Evolutionary conservation across 352 stramenopile species (phyloP).

Genomic region (Globisporangium splendens): DNA sequence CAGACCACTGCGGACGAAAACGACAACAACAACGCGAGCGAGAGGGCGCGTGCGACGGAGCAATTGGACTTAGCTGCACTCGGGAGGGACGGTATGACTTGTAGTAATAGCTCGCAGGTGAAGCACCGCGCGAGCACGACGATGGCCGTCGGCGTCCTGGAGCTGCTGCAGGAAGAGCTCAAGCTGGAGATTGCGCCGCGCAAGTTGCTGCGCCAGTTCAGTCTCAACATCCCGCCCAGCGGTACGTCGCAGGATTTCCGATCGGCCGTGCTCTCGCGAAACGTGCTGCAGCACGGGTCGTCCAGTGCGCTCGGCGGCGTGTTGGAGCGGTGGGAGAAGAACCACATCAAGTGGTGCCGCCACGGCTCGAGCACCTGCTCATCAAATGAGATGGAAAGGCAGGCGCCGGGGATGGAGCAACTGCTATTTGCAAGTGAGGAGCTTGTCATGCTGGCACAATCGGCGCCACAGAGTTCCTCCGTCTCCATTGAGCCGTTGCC

Average conservation of each 20-base stretch:
- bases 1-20: constrained; percentile 7
- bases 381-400: neutral
- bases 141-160: constrained; percentile 18
- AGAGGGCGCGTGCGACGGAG: constrained; percentile 5
- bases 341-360: constrained; percentile 50
- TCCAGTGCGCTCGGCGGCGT: constrained; percentile 39
- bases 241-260: constrained; percentile 14
- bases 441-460: too few relatives aligned
- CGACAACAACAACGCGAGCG: neutral
- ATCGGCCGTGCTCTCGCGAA: constrained; percentile 9
- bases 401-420: too few relatives aligned
- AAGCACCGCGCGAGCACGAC: constrained; percentile 17
- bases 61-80: too few relatives aligned
- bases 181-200: constrained; percentile 63
- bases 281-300: constrained; percentile 25
- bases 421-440: too few relatives aligned
- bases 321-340: constrained; percentile 53
- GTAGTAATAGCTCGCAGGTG: too few relatives aligned
- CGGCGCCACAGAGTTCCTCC: neutral
- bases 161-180: constrained; percentile 63
- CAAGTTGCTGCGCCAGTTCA: constrained; percentile 73
- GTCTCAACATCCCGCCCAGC: constrained; percentile 61
- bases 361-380: constrained; percentile 12
- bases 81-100: too few relatives aligned
- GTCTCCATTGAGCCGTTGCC: neutral